phyloP scores from a whole-genome alignment of 2,329 filamentous ascomycete genomes.

The Xylaria hypoxylon region DNA sequence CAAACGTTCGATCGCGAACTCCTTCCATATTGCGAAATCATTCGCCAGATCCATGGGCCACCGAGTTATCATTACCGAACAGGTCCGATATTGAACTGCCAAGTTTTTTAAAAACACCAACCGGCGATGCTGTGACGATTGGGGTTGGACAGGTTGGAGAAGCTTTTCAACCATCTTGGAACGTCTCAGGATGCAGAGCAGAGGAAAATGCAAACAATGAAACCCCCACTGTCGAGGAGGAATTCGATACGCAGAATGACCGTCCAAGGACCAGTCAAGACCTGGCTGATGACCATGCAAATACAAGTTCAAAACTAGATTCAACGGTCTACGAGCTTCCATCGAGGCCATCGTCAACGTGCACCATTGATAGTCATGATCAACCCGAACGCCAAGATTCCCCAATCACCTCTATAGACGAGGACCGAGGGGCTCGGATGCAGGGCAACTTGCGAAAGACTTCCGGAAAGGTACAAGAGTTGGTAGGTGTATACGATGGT shows the following conservation, averaged over 20 bases:
- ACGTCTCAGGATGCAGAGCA: background rate
- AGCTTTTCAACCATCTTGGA: background rate
- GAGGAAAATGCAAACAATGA: background rate
- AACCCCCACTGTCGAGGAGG: background rate
- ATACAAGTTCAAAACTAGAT: conserved; percentile 26
- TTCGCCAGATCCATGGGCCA: conserved; percentile 58
- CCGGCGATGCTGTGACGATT: conserved; percentile 16
- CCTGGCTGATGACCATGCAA: conserved; percentile 15
- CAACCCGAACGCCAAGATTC: conserved; percentile 55
- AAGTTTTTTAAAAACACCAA: conserved; percentile 22
- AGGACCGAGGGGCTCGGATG: conserved; percentile 51
- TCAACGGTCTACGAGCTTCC: conserved; percentile 38
- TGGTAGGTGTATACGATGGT: conserved; percentile 64
- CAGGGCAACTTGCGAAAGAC: conserved; percentile 47
- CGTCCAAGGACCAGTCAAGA: background rate
- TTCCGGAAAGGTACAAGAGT: conserved; percentile 61
- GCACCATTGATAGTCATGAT: conserved; percentile 48
- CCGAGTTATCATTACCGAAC: conserved; percentile 50
- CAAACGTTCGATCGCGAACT: conserved; percentile 49
- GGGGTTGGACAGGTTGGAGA: conserved; percentile 23
- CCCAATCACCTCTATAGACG: conserved; percentile 60
- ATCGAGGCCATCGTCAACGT: conserved; percentile 48
- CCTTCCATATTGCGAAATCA: conserved; percentile 52
- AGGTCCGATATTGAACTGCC: conserved; percentile 30
- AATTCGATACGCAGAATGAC: background rate